Evolutionary conservation across 2,329 filamentous ascomycete genomes (phyloP).

Genomic region (Corinectria fuckeliana): DNA sequence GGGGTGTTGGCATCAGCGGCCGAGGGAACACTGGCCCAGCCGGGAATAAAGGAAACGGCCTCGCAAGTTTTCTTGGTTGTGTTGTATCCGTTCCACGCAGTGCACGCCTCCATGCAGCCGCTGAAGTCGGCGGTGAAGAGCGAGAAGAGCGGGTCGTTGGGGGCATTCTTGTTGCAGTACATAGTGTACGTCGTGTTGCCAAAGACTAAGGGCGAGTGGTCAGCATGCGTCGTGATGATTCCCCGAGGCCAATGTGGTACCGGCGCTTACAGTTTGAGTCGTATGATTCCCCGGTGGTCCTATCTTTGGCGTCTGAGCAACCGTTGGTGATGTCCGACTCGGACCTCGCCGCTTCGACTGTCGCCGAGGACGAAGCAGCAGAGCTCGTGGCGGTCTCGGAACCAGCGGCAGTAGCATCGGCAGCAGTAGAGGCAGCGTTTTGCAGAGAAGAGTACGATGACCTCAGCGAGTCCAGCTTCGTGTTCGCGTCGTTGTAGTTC

Average conservation of each 20-base stretch:
- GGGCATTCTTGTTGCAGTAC: slow-evolving; percentile 52
- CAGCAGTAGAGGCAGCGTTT: not conserved
- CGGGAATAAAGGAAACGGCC: slow-evolving; percentile 26
- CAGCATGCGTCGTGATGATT: not conserved
- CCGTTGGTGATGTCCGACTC: slow-evolving; percentile 44
- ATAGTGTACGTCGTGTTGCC: slow-evolving; percentile 47
- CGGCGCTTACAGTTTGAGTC: slow-evolving; percentile 13
- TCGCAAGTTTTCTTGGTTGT: slow-evolving; percentile 9
- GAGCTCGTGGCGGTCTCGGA: not conserved
- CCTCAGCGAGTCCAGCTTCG: slow-evolving; percentile 35
- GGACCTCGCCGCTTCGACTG: not conserved
- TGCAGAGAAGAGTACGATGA: slow-evolving; percentile 7
- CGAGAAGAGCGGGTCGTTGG: slow-evolving; percentile 45
- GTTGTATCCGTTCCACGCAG: slow-evolving; percentile 41
- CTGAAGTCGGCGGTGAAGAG: slow-evolving; percentile 52
- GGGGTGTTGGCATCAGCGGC: not conserved
- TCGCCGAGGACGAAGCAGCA: not conserved
- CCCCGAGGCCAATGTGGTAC: no score
- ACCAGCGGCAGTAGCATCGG: not conserved
- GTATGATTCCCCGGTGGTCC: slow-evolving; percentile 39
- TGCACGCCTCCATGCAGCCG: slow-evolving; percentile 57
- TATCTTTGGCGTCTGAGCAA: slow-evolving; percentile 45
- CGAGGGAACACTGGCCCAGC: slow-evolving; percentile 8
- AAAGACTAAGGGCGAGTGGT: slow-evolving; percentile 41
- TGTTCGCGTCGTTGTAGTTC: slow-evolving; percentile 47